Evolutionary conservation across 2,329 filamentous ascomycete genomes (phyloP).

Genomic region (Epichloe amarillans): DNA sequence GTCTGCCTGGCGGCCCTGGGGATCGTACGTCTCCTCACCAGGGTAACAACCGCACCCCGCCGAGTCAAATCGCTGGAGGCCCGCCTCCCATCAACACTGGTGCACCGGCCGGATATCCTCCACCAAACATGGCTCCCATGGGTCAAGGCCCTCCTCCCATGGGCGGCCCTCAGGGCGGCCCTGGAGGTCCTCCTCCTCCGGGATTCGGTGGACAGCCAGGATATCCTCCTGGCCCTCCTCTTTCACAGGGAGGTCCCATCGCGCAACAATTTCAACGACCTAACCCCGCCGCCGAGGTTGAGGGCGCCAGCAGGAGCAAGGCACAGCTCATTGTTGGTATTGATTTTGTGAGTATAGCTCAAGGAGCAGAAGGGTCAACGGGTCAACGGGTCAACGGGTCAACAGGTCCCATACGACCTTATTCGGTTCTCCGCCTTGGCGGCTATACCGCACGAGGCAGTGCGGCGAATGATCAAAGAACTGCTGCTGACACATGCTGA

Average conservation of each 20-base stretch:
- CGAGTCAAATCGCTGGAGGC: conserved; percentile 47
- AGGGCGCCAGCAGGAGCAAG: conserved; percentile 80
- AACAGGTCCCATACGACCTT: too few relatives aligned
- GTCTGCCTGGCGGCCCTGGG: conserved; percentile 27
- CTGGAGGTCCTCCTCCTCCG: conserved; percentile 31
- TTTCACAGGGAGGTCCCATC: conserved; percentile 20
- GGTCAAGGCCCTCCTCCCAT: conserved; percentile 28
- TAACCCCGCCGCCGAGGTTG: conserved; percentile 56
- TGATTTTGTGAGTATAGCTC: conserved; percentile 63
- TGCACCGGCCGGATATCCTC: conserved; percentile 47
- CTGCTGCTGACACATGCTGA: conserved; percentile 4
- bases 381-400: too few relatives aligned
- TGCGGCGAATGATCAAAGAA: not conserved
- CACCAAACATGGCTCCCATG: conserved; percentile 31
- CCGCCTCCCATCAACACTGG: conserved; percentile 56
- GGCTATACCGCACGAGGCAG: not conserved
- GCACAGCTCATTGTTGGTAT: conserved; percentile 97
- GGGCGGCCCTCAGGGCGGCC: conserved; percentile 16
- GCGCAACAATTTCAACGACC: conserved; percentile 28
- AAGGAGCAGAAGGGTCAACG: not conserved
- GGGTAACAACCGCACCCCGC: conserved; percentile 39
- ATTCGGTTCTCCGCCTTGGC: not conserved
- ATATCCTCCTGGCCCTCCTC: conserved; percentile 34
- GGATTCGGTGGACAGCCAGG: conserved; percentile 31
- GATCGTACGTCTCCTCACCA: conserved; percentile 41